Conservation (phyloP, 495 filamentous ascomycete species). For the Podospora bellae-mahoneyi region DNA sequence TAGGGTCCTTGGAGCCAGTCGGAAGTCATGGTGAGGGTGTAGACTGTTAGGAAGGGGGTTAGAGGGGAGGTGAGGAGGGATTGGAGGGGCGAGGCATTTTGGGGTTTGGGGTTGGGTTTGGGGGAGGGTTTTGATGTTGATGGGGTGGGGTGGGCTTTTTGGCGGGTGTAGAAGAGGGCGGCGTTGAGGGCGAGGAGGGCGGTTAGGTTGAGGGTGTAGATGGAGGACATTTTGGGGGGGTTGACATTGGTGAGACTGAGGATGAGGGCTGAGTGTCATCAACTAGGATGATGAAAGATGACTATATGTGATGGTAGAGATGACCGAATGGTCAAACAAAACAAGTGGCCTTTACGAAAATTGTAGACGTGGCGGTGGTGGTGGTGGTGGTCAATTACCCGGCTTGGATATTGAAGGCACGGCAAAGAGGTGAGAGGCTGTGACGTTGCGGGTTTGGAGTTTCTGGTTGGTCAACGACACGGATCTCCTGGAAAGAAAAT, state of each 20-base stretch:
- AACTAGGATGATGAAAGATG: neutral
- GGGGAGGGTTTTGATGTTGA: too few species aligned
- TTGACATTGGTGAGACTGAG: neutral
- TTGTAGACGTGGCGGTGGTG: neutral
- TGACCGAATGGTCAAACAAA: slow-evolving; percentile 1
- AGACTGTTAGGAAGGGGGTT: slow-evolving; percentile 43
- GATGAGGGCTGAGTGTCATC: neutral
- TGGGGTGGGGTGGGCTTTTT: neutral
- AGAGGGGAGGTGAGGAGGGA: neutral
- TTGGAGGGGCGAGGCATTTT: neutral
- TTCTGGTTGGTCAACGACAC: neutral
- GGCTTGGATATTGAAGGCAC: slow-evolving; percentile 6
- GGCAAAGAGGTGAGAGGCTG: neutral
- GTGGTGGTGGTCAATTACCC: slow-evolving; percentile 12
- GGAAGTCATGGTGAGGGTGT: slow-evolving; percentile 49
- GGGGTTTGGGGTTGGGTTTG: too few species aligned
- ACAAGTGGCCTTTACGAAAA: slow-evolving; percentile 12
- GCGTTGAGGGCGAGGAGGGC: slow-evolving; percentile 28
- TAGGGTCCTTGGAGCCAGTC: slow-evolving; percentile 58
- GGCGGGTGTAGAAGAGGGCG: slow-evolving; percentile 20
- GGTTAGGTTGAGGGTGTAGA: slow-evolving; percentile 28
- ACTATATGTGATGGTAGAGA: neutral
- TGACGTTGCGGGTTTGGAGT: slow-evolving; percentile 2
- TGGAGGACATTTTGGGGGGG: slow-evolving; percentile 23
- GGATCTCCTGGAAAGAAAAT: neutral